Base-by-base conservation (phyloP, 192 early-diverging fungal species). In the Backusella macrospora region DNA sequence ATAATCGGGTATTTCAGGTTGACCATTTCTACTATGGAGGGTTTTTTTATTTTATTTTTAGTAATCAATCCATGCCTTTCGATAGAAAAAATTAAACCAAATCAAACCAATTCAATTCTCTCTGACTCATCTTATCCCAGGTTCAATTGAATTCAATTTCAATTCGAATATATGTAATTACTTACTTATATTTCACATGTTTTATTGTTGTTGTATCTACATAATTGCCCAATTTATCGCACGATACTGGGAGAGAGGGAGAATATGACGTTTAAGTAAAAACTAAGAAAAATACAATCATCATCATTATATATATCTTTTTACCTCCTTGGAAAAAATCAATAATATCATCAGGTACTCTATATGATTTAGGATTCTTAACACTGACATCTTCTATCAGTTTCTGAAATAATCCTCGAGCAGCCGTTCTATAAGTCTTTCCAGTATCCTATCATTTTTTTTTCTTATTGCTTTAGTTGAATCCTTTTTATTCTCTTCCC, bases 201-300 rank as follows among this genome's bases (percentile, higher is more conserved):
- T 85, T 84, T n/a, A 83, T 65, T 21, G 68, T 80, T 34, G 68
- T 47, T 12, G 68, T 52, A 34, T 84, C 81, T 0, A 81, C 73
- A 46, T 87, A 87, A 29, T 81, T 82, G 13, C 83, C 86, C 37
- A 70, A 72, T 16, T 77, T 78, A 34, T 77, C 80, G n/a, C 81
- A 72, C 13, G 69, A 65, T 16, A 86, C 85, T 86, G 39, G 2
- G n/a, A 37, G 15, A 2, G 29, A 42, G 46, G 26, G 47, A 43
- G 34, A 43, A 15, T n/a, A 9, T 8, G 2, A 9, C 18, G 13
- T 59, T 59, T 59, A 26, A 71, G 64, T 55, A 13, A 75, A 75
- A 8, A 64, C 10, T 18, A 23, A 48, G 23, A 42, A 37, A 42
- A 29, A 23, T 48, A 5, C 46, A 15, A 44, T 12, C 5, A 12